Percentiles rank a stretch among this genome's conserved stretches.
Conservation (phyloP, 2,329 filamentous ascomycete species). For the Ascochyta viciae-villosae region DNA sequence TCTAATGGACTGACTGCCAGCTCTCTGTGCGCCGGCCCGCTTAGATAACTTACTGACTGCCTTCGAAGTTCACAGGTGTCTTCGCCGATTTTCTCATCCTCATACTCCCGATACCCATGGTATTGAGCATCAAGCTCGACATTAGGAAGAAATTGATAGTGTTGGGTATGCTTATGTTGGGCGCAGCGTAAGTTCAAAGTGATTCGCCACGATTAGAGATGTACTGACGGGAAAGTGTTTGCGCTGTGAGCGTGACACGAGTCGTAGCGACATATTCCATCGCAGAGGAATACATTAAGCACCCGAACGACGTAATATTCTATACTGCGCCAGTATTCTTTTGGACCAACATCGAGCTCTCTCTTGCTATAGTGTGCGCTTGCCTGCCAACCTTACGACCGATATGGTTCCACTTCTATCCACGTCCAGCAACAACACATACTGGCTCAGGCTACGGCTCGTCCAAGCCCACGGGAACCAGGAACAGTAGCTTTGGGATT, state of each 20-base stretch:
- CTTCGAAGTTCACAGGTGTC: slow-evolving; percentile 25
- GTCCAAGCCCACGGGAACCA: slow-evolving; percentile 22
- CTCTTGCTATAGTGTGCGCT: slow-evolving; percentile 32
- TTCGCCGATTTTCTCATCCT: slow-evolving; percentile 33
- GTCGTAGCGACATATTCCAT: slow-evolving; percentile 29
- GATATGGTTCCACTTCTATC: slow-evolving; percentile 30
- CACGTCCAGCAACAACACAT: slow-evolving; percentile 15
- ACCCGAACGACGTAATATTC: slow-evolving; percentile 31
- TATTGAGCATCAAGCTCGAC: slow-evolving; percentile 28
- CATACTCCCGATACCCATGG: slow-evolving; percentile 35
- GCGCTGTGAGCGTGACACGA: slow-evolving; percentile 31
- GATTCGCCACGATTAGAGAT: background rate
- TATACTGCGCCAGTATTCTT: slow-evolving; percentile 39
- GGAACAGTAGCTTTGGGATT: slow-evolving; percentile 16
- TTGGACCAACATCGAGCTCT: slow-evolving; percentile 41
- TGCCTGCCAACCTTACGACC: slow-evolving; percentile 37
- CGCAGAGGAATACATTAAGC: slow-evolving; percentile 27
- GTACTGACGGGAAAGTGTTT: slow-evolving; percentile 23
- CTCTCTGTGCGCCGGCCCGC: too few species aligned
- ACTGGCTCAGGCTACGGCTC: slow-evolving; percentile 13
- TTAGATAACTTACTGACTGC: slow-evolving; percentile 1
- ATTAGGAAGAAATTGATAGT: slow-evolving; percentile 31
- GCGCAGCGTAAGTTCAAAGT: slow-evolving; percentile 24
- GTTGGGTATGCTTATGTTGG: slow-evolving; percentile 30
- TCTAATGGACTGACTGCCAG: too few species aligned